These are phyloP conservation scores for Aristolochia contorta DNA, from an alignment of 164 flowering plant genomes.

Conservation along the genomic window DNA sequence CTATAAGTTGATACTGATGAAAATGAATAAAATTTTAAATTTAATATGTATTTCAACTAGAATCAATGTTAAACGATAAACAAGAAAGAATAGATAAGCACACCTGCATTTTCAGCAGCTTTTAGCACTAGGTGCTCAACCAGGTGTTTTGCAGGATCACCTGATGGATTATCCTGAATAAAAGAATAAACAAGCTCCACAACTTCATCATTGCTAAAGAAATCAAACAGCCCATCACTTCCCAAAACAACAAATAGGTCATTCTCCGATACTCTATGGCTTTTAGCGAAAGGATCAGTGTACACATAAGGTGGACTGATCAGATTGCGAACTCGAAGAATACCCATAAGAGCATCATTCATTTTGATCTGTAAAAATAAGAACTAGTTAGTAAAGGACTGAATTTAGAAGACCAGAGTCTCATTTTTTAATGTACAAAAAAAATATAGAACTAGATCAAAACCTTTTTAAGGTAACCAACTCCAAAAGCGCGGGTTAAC, in stretches of 20 bases:
- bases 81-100: not conserved
- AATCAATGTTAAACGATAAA: not conserved
- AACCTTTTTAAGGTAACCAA: conserved; percentile 28
- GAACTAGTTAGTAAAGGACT: not conserved
- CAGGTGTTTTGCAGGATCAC: conserved; percentile 24
- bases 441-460: not conserved
- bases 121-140: conserved; percentile 21
- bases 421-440: not conserved
- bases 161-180: conserved; percentile 17
- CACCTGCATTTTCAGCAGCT: conserved; percentile 26
- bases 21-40: too few species aligned
- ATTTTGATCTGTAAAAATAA: conserved; percentile 13
- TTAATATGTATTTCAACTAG: too few species aligned
- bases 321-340: conserved; percentile 23
- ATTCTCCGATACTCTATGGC: conserved; percentile 15
- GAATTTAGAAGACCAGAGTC: not conserved
- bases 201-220: conserved; percentile 24
- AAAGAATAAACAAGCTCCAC: conserved; percentile 17
- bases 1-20: too few species aligned
- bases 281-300: conserved; percentile 15
- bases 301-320: conserved; percentile 24
- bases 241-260: conserved; percentile 22
- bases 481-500: conserved; percentile 26
- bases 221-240: conserved; percentile 25
- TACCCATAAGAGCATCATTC: conserved; percentile 27